These are phyloP conservation scores for Adansonia rubrostipa DNA, from an alignment of 441 rosid species.

Conservation along the genomic window DNA sequence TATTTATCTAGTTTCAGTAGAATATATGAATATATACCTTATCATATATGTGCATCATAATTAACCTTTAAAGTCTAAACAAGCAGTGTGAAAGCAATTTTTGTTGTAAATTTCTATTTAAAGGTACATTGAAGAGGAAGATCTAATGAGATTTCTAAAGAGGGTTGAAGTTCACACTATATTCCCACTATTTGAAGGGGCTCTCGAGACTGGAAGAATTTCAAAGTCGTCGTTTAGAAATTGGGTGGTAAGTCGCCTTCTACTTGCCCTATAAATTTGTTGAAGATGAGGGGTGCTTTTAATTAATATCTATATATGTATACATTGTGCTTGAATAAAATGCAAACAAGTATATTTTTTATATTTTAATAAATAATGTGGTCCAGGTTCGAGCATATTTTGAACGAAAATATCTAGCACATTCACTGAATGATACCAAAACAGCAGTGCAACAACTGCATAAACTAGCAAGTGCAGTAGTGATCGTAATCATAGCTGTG, in stretches of 20 bases:
- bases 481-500: constrained; percentile 33
- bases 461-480: constrained; percentile 42
- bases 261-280: no score
- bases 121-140: constrained; percentile 41
- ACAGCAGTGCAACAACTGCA: constrained; percentile 52
- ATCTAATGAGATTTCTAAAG: constrained; percentile 41
- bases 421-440: constrained; percentile 47
- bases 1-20: no score
- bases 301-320: no score
- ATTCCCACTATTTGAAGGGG: constrained; percentile 48
- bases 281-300: no score
- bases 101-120: no score
- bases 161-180: constrained; percentile 41
- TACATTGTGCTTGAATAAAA: no score
- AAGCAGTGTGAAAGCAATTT: no score
- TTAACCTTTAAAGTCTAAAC: no score
- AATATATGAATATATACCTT: no score
- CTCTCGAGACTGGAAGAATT: constrained; percentile 42
- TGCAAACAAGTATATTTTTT: no score
- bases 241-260: constrained; percentile 40
- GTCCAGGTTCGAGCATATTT: constrained; percentile 27
- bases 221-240: constrained; percentile 40
- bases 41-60: no score
- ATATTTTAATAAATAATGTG: no score
- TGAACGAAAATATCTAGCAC: constrained; percentile 47